phyloP scores from a whole-genome alignment of 2,329 filamentous ascomycete genomes.

The Cephalotrichum gorgonifer region DNA sequence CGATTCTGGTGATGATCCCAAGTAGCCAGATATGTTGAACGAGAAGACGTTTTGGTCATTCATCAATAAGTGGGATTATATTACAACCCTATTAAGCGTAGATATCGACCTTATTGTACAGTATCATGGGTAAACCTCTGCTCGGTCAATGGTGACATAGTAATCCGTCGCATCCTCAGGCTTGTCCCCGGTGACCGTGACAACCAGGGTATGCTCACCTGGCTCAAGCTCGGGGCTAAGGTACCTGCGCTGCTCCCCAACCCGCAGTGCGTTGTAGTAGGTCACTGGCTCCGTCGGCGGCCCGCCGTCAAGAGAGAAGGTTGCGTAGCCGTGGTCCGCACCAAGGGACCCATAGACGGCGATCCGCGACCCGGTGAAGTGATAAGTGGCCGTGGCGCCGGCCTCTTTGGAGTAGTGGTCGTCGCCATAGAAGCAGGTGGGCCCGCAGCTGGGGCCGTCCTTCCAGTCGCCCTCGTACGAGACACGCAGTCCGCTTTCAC shows the following conservation, averaged over 20 bases:
- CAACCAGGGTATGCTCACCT: background rate
- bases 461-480: background rate
- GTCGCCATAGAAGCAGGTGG: background rate
- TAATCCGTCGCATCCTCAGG: background rate
- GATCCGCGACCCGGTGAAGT: background rate
- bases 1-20: no score
- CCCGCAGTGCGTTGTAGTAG: background rate
- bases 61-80: no score
- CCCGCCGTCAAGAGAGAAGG: background rate
- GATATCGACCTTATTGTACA: no score
- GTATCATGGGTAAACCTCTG: background rate
- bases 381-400: background rate
- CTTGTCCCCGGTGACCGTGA: background rate
- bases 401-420: background rate
- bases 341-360: background rate
- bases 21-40: no score
- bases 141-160: background rate
- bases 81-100: no score
- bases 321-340: conserved; percentile 1
- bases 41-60: no score
- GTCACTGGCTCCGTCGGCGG: background rate
- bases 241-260: background rate
- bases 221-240: background rate
- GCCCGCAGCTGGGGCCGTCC: background rate
- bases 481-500: background rate